Base-by-base conservation (phyloP, 768 basidiomycete species). In the Calocybe indica region DNA sequence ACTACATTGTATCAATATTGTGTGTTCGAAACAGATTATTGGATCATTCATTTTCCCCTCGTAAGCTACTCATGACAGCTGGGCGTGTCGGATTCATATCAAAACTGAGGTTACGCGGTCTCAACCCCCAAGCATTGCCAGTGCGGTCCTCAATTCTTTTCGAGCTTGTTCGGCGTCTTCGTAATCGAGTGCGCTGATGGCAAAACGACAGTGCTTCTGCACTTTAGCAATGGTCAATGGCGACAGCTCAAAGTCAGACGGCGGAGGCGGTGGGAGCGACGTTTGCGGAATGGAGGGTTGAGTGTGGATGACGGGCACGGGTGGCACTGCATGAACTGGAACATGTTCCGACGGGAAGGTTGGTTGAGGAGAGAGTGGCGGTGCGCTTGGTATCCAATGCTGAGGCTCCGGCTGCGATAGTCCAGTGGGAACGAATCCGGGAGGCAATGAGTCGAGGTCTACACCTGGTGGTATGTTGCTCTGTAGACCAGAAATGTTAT, bases 161-260 rank as follows among this genome's bases (percentile, higher is more conserved):
- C 79, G 76, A 12, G 95, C 95, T 56, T 89, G 88, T 53, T 88
- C 86, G 7, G 75, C 73, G 64, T 99, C 95, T 61, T 98, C 95
- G 62, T 94, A 97, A 60, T 97, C 92, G 46, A 99, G 71, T n/a
- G 96, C 82, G 30, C 89, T 92, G 48, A 97, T 90, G 6, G 95
- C 95, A 68, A 87, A 96, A 45, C 79, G 78, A 55, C 92, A 92
- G 57, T 94, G 92, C 61, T 89, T 96, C 73, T 99, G 94, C 10
- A 80, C 81, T 52, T 85, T 80, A 13, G 83, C 73, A 22, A 96
- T 76, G 45, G 82, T 60, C 45, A 69, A 70, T 4, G 87, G 81
- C 1, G 86, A 80, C 40, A 92, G 64, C 31, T 83, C 82, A 7
- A 70, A 41, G 30, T 60, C 55, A 12, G 62, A 55, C 4, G 62